Conservation (phyloP, 208 protist species). For the Leishmania turanica region DNA sequence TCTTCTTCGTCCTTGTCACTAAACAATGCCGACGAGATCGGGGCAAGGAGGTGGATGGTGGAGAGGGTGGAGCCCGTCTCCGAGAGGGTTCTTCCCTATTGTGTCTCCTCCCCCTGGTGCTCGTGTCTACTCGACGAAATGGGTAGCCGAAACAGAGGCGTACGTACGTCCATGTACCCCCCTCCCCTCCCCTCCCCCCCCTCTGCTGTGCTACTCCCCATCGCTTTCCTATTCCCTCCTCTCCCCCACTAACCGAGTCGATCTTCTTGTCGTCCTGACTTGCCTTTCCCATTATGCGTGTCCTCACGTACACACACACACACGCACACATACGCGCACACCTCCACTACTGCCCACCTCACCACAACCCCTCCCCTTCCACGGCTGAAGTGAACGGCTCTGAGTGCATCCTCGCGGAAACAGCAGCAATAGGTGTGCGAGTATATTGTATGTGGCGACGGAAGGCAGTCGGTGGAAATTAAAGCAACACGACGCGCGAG, state of each 20-base stretch:
- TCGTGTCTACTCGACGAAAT: not conserved
- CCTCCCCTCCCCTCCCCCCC: not conserved
- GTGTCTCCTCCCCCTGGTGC: not conserved
- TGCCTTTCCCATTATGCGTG: not conserved
- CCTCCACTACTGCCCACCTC: not conserved
- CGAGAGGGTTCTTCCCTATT: not conserved
- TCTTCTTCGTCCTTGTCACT: not conserved
- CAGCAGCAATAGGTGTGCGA: not conserved
- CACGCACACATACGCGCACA: not conserved
- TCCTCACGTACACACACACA: not conserved
- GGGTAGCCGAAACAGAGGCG: not conserved
- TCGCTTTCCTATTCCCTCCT: not conserved
- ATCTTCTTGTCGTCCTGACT: not conserved
- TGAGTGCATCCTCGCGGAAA: slow-evolving; percentile 2
- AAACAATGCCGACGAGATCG: not conserved
- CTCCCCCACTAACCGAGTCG: not conserved
- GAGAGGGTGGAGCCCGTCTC: not conserved
- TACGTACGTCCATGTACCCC: no score
- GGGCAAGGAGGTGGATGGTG: not conserved
- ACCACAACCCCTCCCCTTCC: not conserved
- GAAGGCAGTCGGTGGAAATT: not conserved
- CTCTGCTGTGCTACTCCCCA: not conserved
- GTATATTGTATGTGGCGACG: not conserved
- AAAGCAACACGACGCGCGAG: not conserved
- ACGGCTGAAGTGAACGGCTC: not conserved